A percentile compares a stretch with the other conserved stretches of the same genome.
Conservation (phyloP, 441 rosid species). For the Omphalea diandra region DNA sequence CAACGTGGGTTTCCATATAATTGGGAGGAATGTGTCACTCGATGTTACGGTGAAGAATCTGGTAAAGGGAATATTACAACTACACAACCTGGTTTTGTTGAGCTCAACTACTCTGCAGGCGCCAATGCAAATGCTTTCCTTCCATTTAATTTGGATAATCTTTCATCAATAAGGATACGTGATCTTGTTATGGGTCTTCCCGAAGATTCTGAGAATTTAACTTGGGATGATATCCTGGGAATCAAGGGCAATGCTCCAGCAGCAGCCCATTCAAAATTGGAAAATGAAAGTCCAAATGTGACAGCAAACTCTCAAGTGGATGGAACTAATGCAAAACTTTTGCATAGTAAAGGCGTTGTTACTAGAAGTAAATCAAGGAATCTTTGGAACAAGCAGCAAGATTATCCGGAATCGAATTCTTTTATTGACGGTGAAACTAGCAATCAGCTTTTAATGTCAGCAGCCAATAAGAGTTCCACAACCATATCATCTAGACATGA, state of each 20-base stretch:
- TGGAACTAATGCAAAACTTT: slow-evolving; percentile 16
- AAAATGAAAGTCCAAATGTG: background rate
- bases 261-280: slow-evolving; percentile 4
- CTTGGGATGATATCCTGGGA: slow-evolving; percentile 29
- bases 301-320: slow-evolving; percentile 8
- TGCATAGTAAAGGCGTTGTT: slow-evolving; percentile 29
- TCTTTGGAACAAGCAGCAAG: background rate
- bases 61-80: slow-evolving; percentile 18
- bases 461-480: background rate
- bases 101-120: slow-evolving; percentile 5
- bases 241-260: slow-evolving; percentile 16
- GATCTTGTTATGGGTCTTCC: slow-evolving; percentile 36
- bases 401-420: background rate
- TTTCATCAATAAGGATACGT: slow-evolving; percentile 37
- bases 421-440: background rate
- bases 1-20: slow-evolving; percentile 56
- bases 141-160: slow-evolving; percentile 35
- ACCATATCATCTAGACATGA: background rate
- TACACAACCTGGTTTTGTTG: slow-evolving; percentile 7
- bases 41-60: slow-evolving; percentile 23
- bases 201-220: slow-evolving; percentile 20
- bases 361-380: slow-evolving; percentile 30
- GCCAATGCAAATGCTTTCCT: slow-evolving; percentile 6
- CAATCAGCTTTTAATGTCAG: background rate
- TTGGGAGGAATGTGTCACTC: slow-evolving; percentile 48